Evolutionary conservation across 495 filamentous ascomycete species (phyloP), one percentile per base, ranked within the genome.

Genomic region (Aspergillus sclerotiicarbonarius): DNA sequence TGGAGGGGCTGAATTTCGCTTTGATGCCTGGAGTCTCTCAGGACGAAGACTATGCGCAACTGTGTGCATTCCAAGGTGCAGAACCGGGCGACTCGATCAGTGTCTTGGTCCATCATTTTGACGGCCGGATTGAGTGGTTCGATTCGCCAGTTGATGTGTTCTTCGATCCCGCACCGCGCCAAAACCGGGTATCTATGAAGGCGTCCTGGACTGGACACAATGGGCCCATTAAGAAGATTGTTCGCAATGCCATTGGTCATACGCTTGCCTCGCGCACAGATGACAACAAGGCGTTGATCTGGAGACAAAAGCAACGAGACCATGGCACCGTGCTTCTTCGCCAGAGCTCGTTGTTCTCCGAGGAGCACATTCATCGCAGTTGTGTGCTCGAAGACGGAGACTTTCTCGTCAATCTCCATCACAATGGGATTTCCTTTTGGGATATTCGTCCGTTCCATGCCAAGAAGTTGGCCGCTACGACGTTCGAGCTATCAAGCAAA

Each of bases 141-240:
- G 83, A 91, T 58, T 87, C 84, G 55, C 86, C 85, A 56, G 76
- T 96, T 19, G 90, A 95, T 60, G 77, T 86, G 45, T 74, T 98
- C 13, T 89, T 98, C 57, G 94, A 94, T 71, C 88, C 89, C 8
- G 83, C 85, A 10, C 82, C 87, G 16, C 84, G 84, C 32, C 70
- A 75, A n/a, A 78, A 81, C 50, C 82, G 91, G 8, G 71, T 95
- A 18, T 62, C 69, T 13, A 72, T 79, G 25, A 82, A 74, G 54
- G 76, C 82, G 7, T 79, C 86, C 9, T 95, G 91, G 88, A 90
- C 91, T 18, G 93, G 93, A 8, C 93, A 97, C 76, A 89, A 87
- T 55, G 81, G 80, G 12, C 78, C 88, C 0, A 84, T 96, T 60
- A 87, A 89, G 60, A 95, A 93, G 64, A 87, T 97, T 52, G 85